phyloP scores from a whole-genome alignment of 2,329 filamentous ascomycete species.

The Tolypocladium album region DNA sequence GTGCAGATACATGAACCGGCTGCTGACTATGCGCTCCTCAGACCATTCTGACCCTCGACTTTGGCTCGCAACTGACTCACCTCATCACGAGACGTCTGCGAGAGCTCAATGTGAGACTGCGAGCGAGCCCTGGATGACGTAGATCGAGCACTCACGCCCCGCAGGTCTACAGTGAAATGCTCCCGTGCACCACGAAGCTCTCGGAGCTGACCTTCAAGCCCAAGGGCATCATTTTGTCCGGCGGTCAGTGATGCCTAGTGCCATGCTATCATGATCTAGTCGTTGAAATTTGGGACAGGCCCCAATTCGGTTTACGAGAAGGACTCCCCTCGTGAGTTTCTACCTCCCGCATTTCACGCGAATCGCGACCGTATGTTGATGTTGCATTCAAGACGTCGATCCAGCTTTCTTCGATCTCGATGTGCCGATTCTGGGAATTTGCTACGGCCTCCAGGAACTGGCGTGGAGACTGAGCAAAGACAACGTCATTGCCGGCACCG shows the following conservation, averaged over 20 bases:
- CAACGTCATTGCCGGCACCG: constrained; percentile 6
- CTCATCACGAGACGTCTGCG: too few relatives aligned
- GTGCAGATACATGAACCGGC: too few relatives aligned
- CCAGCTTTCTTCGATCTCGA: constrained; percentile 36
- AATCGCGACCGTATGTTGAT: constrained; percentile 1
- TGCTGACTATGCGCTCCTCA: too few relatives aligned
- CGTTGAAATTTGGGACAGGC: constrained; percentile 10
- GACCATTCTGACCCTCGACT: too few relatives aligned
- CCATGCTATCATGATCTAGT: background rate
- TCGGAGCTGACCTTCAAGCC: constrained; percentile 64
- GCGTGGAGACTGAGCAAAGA: constrained; percentile 41
- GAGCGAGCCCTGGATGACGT: too few relatives aligned
- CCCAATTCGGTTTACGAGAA: constrained; percentile 72
- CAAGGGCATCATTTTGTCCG: constrained; percentile 56
- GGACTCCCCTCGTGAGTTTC: constrained; percentile 44
- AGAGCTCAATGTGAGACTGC: too few relatives aligned
- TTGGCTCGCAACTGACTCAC: too few relatives aligned
- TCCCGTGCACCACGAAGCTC: constrained; percentile 75
- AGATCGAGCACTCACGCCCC: too few relatives aligned
- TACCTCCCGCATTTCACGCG: background rate
- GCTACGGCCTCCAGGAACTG: constrained; percentile 37
- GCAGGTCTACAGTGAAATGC: constrained; percentile 62
- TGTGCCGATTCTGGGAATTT: constrained; percentile 17
- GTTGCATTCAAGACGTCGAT: constrained; percentile 48
- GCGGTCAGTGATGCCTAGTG: constrained; percentile 16